Evolutionary conservation across 2,329 filamentous ascomycete genomes (phyloP).

Genomic region (Aureobasidium uvarum): DNA sequence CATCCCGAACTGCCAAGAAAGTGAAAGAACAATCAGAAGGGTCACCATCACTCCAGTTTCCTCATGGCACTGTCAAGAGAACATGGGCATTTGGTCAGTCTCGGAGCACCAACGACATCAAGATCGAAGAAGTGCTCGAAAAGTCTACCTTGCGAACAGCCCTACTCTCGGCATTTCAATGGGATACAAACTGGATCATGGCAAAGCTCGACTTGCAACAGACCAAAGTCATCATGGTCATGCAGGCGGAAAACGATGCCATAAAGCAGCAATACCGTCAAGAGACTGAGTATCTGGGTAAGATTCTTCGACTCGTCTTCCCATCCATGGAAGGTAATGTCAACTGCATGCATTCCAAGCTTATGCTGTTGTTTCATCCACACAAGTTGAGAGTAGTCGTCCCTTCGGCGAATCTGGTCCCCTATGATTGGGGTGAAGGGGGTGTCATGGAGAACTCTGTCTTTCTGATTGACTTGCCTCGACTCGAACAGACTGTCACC

Average conservation of each 20-base stretch:
- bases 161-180: conserved; percentile 82
- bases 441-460: conserved; percentile 84
- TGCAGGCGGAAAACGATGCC: conserved; percentile 55
- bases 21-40: not conserved
- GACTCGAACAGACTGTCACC: conserved; percentile 38
- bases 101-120: conserved; percentile 69
- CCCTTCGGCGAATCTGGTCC: conserved; percentile 80
- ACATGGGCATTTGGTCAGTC: conserved; percentile 70
- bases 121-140: conserved; percentile 82
- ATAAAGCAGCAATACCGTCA: conserved; percentile 37
- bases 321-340: conserved; percentile 70
- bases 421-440: conserved; percentile 85
- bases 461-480: conserved; percentile 89
- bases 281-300: conserved; percentile 36
- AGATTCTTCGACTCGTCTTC: conserved; percentile 66
- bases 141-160: conserved; percentile 69
- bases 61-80: conserved; percentile 69
- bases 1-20: conserved; percentile 27
- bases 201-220: conserved; percentile 53
- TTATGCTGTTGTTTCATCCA: conserved; percentile 81
- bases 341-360: conserved; percentile 88
- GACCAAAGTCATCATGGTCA: conserved; percentile 56
- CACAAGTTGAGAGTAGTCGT: conserved; percentile 74
- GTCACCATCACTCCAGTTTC: conserved; percentile 44
- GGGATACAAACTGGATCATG: conserved; percentile 77